Conservation (phyloP, 345 rosid species). For the Citrus glauca region DNA sequence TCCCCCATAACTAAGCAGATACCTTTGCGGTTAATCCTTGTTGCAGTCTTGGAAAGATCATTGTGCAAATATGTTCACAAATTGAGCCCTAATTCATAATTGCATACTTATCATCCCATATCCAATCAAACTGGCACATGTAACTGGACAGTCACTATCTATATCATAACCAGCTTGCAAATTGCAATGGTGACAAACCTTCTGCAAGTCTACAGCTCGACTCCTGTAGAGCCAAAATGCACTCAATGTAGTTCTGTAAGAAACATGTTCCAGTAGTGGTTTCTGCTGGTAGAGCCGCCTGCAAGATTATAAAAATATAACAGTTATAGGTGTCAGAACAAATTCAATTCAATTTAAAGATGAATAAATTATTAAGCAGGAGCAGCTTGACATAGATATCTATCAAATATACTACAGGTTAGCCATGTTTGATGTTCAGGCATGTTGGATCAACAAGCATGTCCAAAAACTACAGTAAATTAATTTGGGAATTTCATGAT, state of each 20-base stretch:
- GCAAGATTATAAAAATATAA: slow-evolving; percentile 19
- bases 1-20: not conserved
- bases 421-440: not conserved
- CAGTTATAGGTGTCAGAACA: slow-evolving; percentile 5
- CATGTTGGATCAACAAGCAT: not conserved
- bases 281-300: slow-evolving; percentile 96
- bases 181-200: slow-evolving; percentile 39
- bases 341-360: not conserved
- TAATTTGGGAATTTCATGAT: not conserved
- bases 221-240: slow-evolving; percentile 83
- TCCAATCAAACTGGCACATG: not conserved
- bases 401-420: not conserved
- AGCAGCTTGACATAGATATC: not conserved
- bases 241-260: slow-evolving; percentile 79
- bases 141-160: not conserved
- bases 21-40: not conserved
- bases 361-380: not conserved
- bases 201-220: slow-evolving; percentile 56
- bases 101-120: not conserved
- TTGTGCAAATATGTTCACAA: not conserved
- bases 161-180: not conserved
- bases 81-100: not conserved
- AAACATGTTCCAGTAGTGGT: slow-evolving; percentile 85
- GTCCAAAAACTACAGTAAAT: not conserved
- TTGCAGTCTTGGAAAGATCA: not conserved